Percentiles rank a stretch among this genome's conserved stretches.
Conservation (phyloP, 129 eudicot genomes). For the Pulicaria dysenterica region DNA sequence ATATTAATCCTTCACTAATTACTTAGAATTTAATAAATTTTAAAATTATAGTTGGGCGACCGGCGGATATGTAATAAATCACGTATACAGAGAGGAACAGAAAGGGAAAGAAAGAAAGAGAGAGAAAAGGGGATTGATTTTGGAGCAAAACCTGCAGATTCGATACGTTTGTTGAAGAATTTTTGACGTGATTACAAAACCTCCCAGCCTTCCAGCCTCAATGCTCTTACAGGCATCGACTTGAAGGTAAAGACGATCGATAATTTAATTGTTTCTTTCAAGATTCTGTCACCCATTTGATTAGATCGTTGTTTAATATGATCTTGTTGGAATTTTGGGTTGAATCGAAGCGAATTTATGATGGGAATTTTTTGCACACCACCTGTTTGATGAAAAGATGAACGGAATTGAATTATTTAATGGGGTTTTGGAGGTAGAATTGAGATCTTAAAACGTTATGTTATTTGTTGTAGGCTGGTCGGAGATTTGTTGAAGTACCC, state of each 20-base stretch:
- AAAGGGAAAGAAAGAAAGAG: constrained; percentile 34
- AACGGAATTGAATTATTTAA: constrained; percentile 1
- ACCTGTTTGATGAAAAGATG: constrained; percentile 12
- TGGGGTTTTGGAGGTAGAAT: constrained; percentile 21
- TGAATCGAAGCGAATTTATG: not conserved
- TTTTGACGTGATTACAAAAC: constrained; percentile 34
- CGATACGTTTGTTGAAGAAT: constrained; percentile 44
- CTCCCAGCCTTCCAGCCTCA: constrained; percentile 75
- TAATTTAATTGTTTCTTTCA: not conserved
- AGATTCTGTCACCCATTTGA: not conserved
- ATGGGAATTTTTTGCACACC: constrained; percentile 9
- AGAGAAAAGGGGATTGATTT: constrained; percentile 33
- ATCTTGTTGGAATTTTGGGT: constrained; percentile 7
- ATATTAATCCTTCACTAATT: not conserved
- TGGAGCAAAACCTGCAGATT: constrained; percentile 43
- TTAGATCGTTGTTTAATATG: not conserved
- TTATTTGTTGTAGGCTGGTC: constrained; percentile 60
- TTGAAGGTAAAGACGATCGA: constrained; percentile 46
- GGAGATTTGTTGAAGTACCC: constrained; percentile 36
- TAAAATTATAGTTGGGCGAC: constrained; percentile 21
- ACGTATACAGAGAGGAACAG: constrained; percentile 34
- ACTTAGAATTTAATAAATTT: constrained; percentile 18
- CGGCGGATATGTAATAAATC: constrained; percentile 38
- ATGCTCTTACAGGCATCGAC: constrained; percentile 67
- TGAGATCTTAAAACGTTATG: constrained; percentile 9